Conservation (phyloP, 2,329 filamentous ascomycete species). For the Trichocomaceae sp. region DNA sequence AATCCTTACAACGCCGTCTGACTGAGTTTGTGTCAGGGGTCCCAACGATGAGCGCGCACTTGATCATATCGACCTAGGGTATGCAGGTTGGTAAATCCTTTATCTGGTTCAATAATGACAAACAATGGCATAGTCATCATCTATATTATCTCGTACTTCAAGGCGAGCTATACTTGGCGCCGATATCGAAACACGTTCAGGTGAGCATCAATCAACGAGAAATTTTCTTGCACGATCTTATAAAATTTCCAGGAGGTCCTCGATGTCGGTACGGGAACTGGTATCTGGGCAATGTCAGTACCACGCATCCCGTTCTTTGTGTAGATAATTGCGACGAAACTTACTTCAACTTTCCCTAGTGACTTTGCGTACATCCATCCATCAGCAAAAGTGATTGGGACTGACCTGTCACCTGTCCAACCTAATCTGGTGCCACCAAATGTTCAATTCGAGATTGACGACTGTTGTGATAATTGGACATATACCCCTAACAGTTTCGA, state of each 20-base stretch:
- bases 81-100: neutral
- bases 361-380: constrained; percentile 2
- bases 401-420: constrained; percentile 11
- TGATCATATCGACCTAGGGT: constrained; percentile 8
- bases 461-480: constrained; percentile 18
- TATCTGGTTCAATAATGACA: neutral
- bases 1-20: neutral
- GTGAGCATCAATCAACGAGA: neutral
- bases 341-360: neutral
- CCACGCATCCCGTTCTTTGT: neutral
- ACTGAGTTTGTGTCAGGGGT: neutral
- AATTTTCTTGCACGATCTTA: neutral
- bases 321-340: too few relatives aligned
- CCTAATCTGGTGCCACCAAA: constrained; percentile 15
- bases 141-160: constrained; percentile 4
- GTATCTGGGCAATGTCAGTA: constrained; percentile 6
- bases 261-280: constrained; percentile 5
- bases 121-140: neutral
- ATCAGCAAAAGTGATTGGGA: constrained; percentile 11
- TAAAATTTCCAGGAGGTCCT: constrained; percentile 2
- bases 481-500: constrained; percentile 17
- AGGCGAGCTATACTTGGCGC: constrained; percentile 8
- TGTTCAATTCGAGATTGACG: constrained; percentile 19
- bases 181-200: constrained; percentile 4
- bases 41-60: constrained; percentile 10